Evolutionary conservation across 352 stramenopile species (phyloP).

Genomic region (Hyaloperonospora arabidopsidis): DNA sequence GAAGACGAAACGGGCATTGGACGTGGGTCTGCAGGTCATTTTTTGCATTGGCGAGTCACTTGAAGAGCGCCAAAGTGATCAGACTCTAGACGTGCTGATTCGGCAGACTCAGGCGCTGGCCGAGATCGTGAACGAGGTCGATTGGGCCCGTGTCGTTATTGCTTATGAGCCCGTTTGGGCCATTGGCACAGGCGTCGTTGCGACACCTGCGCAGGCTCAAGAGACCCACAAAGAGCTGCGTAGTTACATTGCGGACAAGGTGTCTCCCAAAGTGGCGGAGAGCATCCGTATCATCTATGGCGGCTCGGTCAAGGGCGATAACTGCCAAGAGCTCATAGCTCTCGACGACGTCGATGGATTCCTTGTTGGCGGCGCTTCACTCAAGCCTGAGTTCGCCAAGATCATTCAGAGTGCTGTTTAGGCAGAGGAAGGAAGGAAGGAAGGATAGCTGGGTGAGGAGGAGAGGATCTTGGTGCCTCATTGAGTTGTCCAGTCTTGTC

Average conservation of each 20-base stretch:
- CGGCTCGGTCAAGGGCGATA: conserved; percentile 81
- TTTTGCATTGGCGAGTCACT: conserved; percentile 94
- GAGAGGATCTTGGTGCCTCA: too few species aligned
- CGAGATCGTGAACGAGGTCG: conserved; percentile 70
- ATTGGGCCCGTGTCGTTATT: conserved; percentile 80
- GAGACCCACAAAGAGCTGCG: conserved; percentile 74
- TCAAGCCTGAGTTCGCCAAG: conserved; percentile 88
- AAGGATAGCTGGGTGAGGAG: too few species aligned
- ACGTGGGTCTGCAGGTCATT: conserved; percentile 85
- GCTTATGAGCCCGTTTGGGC: conserved; percentile 94
- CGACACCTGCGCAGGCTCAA: conserved; percentile 90
- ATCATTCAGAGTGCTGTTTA: conserved; percentile 47
- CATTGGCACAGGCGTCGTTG: conserved; percentile 91
- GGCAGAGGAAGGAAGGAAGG: too few species aligned
- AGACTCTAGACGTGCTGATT: conserved; percentile 86
- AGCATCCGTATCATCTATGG: conserved; percentile 81
- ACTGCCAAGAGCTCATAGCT: conserved; percentile 76
- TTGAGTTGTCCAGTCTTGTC: too few species aligned
- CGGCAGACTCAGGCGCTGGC: conserved; percentile 89
- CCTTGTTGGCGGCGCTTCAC: conserved; percentile 83
- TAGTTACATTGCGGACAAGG: conserved; percentile 46
- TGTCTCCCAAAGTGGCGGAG: conserved; percentile 48
- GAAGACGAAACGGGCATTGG: conserved; percentile 82
- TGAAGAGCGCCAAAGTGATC: conserved; percentile 66
- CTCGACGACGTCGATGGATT: conserved; percentile 83